Conservation (phyloP, 1,284 basidiomycete species). For the Inonotus obliquus region DNA sequence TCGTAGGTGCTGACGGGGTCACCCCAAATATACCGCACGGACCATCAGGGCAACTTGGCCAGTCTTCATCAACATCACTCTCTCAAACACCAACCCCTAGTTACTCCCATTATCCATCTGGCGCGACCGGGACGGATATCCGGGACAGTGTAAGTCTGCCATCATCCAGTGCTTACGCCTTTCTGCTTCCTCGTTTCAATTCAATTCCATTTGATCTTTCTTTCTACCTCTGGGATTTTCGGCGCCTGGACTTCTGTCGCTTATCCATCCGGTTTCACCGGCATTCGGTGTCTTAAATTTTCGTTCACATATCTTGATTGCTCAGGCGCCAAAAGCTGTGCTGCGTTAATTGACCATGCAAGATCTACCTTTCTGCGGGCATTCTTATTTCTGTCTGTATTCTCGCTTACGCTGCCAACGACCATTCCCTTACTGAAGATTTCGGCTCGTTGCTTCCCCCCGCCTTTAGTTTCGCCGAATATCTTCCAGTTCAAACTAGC, state of each 20-base stretch:
- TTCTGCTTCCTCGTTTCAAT: not conserved
- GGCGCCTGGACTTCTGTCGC: not conserved
- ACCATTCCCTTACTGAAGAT: not conserved
- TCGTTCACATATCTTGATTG: not conserved
- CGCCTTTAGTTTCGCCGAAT: not conserved
- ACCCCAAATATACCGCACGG: not conserved
- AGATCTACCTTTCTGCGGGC: not conserved
- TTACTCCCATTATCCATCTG: not conserved
- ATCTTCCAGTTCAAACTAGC: not conserved
- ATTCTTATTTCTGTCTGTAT: not conserved
- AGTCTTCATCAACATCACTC: constrained; percentile 8
- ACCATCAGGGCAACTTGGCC: not conserved
- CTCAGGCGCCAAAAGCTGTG: not conserved
- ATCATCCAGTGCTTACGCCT: not conserved
- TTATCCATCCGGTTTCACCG: constrained; percentile 5
- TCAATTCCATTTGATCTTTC: not conserved
- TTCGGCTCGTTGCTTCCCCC: not conserved
- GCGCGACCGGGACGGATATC: constrained; percentile 4
- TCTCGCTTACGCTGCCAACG: not conserved
- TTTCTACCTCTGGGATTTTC: not conserved
- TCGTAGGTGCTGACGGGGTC: not conserved
- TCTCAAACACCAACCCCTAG: constrained; percentile 11
- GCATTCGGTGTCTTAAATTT: constrained; percentile 9
- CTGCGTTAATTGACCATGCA: not conserved
- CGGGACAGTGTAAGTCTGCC: constrained; percentile 8